These are phyloP conservation scores for Cercospora nicotianae DNA, from an alignment of 2,329 filamentous ascomycete species.

Conservation along the genomic window DNA sequence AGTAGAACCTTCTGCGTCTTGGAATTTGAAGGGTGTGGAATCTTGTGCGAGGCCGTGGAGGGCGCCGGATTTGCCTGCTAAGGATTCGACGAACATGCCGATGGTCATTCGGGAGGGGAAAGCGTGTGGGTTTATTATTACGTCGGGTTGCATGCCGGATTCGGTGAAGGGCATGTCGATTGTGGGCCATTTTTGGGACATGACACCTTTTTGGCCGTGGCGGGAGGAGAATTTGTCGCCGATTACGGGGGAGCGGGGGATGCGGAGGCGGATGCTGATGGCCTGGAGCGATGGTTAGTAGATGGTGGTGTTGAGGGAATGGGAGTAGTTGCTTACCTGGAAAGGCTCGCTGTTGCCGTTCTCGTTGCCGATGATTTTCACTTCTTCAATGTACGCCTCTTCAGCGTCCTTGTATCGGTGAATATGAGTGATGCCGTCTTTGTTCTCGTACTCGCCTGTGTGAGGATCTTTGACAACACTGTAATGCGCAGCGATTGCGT, in stretches of 20 bases:
- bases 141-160: constrained; percentile 91
- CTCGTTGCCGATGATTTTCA: constrained; percentile 85
- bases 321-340: neutral
- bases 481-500: constrained; percentile 86
- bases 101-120: constrained; percentile 99
- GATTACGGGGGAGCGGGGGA: constrained; percentile 87
- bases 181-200: constrained; percentile 91
- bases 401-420: constrained; percentile 95
- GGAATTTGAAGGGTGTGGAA: constrained; percentile 88
- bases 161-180: constrained; percentile 96
- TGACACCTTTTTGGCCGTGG: constrained; percentile 97
- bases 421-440: constrained; percentile 81
- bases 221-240: constrained; percentile 99
- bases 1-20: constrained; percentile 75
- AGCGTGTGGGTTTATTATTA: constrained; percentile 99
- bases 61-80: constrained; percentile 91
- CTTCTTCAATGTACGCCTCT: constrained; percentile 85
- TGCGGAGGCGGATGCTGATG: constrained; percentile 87
- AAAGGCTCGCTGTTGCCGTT: constrained; percentile 71
- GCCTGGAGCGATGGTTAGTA: constrained; percentile 60
- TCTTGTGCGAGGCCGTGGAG: constrained; percentile 96
- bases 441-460: constrained; percentile 76
- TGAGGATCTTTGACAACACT: constrained; percentile 73
- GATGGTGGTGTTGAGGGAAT: neutral
- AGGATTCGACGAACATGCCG: constrained; percentile 97